Evolutionary conservation across 106 monocot genomes (phyloP).

Genomic region (Apostasia shenzhenica): DNA sequence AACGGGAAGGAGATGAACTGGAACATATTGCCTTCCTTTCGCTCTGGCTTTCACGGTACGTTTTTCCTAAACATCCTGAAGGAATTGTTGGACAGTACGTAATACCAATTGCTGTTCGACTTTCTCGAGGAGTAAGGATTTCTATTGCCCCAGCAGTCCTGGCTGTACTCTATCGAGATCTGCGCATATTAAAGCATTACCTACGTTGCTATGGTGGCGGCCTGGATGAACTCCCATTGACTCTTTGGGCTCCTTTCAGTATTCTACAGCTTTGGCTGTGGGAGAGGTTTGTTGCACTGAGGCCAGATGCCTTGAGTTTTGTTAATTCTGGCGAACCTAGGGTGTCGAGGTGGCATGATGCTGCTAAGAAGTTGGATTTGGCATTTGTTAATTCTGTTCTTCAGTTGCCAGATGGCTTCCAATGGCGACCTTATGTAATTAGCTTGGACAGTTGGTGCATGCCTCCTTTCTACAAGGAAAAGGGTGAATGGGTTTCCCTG

Average conservation of each 20-base stretch:
- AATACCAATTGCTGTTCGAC: conserved; percentile 46
- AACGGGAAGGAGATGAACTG: conserved; percentile 33
- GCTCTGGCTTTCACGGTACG: conserved; percentile 64
- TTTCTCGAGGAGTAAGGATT: conserved; percentile 40
- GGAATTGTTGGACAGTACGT: conserved; percentile 31
- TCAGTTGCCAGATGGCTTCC: conserved; percentile 23
- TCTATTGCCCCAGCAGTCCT: conserved; percentile 61
- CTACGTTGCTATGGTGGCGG: not conserved
- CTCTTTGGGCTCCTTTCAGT: conserved; percentile 45
- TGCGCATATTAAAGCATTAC: conserved; percentile 31
- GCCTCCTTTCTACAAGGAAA: conserved; percentile 26
- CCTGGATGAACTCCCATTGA: conserved; percentile 5
- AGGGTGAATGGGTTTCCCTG: conserved; percentile 24
- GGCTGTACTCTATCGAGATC: conserved; percentile 43
- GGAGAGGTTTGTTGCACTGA: conserved; percentile 58
- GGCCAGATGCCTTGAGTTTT: conserved; percentile 22
- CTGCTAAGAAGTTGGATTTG: conserved; percentile 28
- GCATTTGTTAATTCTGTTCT: conserved; percentile 27
- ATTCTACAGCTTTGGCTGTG: conserved; percentile 69
- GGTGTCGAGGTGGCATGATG: conserved; percentile 52
- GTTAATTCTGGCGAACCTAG: conserved; percentile 28
- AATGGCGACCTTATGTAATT: conserved; percentile 47
- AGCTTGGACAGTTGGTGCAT: conserved; percentile 20
- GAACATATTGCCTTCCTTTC: conserved; percentile 63
- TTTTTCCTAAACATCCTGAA: conserved; percentile 39